Conservation (phyloP, 1,139 yeast species). For the Suhomyces guaymorum region DNA sequence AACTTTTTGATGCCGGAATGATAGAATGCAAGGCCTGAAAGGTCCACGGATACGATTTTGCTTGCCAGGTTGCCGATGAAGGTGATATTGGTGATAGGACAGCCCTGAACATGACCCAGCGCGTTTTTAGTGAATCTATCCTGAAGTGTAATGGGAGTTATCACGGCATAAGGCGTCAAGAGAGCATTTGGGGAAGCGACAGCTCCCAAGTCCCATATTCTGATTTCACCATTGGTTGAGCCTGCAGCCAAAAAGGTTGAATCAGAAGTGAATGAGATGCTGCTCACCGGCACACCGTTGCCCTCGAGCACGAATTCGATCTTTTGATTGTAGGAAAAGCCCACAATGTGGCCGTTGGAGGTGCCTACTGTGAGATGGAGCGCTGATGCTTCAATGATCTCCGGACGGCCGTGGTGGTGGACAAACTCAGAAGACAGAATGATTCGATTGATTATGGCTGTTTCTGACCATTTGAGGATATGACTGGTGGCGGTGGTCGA, state of each 20-base stretch:
- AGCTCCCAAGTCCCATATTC: conserved; percentile 30
- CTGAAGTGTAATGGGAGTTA: conserved; percentile 31
- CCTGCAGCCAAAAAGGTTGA: conserved; percentile 38
- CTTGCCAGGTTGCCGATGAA: conserved; percentile 61
- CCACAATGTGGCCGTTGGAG: conserved; percentile 53
- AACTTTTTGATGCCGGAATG: conserved; percentile 62
- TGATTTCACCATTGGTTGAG: conserved; percentile 29
- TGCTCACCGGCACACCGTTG: conserved; percentile 19
- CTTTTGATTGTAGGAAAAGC: conserved; percentile 66
- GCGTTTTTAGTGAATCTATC: conserved; percentile 28
- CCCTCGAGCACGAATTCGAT: conserved; percentile 42
- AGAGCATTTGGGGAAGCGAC: neutral
- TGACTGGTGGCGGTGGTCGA: conserved; percentile 9
- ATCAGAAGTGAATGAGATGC: conserved; percentile 36
- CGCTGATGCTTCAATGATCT: conserved; percentile 49
- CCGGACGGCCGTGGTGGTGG: conserved; percentile 49
- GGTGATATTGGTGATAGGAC: conserved; percentile 48
- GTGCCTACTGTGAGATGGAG: conserved; percentile 63
- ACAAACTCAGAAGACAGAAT: conserved; percentile 29
- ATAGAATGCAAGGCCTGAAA: conserved; percentile 56
- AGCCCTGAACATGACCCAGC: conserved; percentile 56
- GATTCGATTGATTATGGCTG: conserved; percentile 21
- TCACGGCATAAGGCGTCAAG: conserved; percentile 18
- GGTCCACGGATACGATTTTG: conserved; percentile 60
- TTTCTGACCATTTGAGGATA: conserved; percentile 29